Evolutionary conservation across 1,284 basidiomycete species (phyloP).

Genomic region (Cerrena zonata): DNA sequence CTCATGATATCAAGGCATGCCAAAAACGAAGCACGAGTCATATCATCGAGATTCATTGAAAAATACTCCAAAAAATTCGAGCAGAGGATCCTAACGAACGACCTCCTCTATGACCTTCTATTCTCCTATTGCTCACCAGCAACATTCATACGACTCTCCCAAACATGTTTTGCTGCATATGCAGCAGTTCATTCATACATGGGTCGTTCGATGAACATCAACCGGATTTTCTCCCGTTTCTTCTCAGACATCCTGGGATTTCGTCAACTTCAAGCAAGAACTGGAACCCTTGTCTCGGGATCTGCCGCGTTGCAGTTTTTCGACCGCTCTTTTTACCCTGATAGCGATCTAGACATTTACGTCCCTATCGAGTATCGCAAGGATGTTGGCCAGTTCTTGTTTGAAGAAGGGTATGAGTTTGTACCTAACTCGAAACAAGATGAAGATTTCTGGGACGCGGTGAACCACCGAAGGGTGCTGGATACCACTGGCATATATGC

Average conservation of each 20-base stretch:
- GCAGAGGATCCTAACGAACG: constrained; percentile 19
- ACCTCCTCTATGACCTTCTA: constrained; percentile 26
- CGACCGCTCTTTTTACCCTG: constrained; percentile 12
- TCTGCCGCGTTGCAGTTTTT: constrained; percentile 18
- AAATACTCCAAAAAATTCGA: neutral
- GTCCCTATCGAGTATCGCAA: constrained; percentile 1
- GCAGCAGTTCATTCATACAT: constrained; percentile 19
- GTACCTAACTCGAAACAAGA: neutral
- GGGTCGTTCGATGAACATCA: constrained; percentile 20
- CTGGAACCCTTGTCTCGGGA: constrained; percentile 15
- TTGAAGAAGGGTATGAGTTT: constrained; percentile 5
- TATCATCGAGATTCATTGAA: neutral
- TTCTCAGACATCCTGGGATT: constrained; percentile 14
- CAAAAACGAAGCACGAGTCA: neutral
- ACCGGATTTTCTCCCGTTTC: constrained; percentile 19
- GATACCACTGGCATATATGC: neutral
- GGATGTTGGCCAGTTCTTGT: constrained; percentile 11
- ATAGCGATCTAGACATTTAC: constrained; percentile 17
- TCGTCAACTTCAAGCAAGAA: constrained; percentile 15
- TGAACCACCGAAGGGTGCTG: neutral
- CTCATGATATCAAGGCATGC: neutral
- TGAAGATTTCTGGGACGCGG: neutral
- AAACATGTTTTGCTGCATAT: constrained; percentile 16
- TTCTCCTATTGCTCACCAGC: constrained; percentile 16
- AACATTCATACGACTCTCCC: constrained; percentile 18